Conservation (phyloP, 78 protist species). For the Polysphondylium violaceum region DNA sequence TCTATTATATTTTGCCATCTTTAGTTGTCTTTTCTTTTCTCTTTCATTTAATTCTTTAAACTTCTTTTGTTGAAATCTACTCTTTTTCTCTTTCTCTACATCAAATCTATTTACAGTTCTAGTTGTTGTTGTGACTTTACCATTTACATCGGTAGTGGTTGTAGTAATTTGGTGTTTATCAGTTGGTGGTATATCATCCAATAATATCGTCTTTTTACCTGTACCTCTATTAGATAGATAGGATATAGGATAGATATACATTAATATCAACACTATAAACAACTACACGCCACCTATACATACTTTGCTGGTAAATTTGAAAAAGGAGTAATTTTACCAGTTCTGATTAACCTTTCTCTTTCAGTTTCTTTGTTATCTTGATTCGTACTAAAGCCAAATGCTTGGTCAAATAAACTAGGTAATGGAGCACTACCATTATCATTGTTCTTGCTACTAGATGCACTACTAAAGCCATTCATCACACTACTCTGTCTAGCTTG, state of each 20-base stretch:
- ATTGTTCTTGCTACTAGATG: background rate
- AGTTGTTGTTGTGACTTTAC: background rate
- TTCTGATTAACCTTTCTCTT: constrained; percentile 36
- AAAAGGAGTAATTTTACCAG: constrained; percentile 73
- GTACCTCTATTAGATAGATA: background rate
- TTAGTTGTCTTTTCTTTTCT: constrained; percentile 24
- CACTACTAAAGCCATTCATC: background rate
- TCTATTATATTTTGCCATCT: constrained; percentile 15
- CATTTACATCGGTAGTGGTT: background rate
- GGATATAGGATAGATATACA: no score
- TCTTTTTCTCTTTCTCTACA: constrained; percentile 9
- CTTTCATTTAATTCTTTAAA: constrained; percentile 1
- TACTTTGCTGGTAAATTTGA: constrained; percentile 15
- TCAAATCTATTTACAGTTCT: background rate
- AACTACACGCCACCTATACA: background rate
- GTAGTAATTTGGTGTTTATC: background rate
- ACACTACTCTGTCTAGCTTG: constrained; percentile 1
- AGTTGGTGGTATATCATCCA: background rate
- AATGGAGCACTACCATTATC: background rate
- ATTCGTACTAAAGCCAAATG: constrained; percentile 34
- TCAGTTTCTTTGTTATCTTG: constrained; percentile 9
- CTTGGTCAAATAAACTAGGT: constrained; percentile 46
- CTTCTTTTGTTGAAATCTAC: no score
- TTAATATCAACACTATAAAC: no score
- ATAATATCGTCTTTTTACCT: constrained; percentile 4